phyloP scores from a whole-genome alignment of 2,329 filamentous ascomycete species.

The Colletotrichum horii region DNA sequence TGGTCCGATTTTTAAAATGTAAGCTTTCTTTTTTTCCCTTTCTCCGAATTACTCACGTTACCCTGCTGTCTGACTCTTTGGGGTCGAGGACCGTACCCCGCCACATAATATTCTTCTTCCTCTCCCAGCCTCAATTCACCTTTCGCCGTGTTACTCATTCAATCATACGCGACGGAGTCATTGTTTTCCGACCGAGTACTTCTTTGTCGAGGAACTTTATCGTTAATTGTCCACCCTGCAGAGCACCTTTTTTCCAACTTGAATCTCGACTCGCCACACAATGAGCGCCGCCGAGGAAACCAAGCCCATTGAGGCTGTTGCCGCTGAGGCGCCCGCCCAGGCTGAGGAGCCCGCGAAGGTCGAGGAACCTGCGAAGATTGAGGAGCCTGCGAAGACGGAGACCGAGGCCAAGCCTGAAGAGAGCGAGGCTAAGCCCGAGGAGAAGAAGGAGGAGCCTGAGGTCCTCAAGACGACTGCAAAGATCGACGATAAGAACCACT shows the following conservation, averaged over 20 bases:
- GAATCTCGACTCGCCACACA: constrained; percentile 16
- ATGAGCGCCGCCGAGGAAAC: constrained; percentile 46
- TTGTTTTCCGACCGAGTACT: background rate
- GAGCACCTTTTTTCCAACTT: background rate
- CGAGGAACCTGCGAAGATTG: constrained; percentile 27
- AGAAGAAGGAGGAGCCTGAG: constrained; percentile 23
- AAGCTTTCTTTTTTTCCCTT: background rate
- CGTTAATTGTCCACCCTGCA: background rate
- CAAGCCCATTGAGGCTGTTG: constrained; percentile 43
- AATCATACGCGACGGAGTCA: background rate
- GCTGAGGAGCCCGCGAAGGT: constrained; percentile 28
- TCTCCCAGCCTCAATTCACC: background rate
- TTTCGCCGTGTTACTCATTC: background rate
- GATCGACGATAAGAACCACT: constrained; percentile 41
- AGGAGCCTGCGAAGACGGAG: constrained; percentile 29
- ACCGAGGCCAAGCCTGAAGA: constrained; percentile 27
- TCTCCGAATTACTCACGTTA: constrained; percentile 13
- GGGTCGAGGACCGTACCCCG: constrained; percentile 10
- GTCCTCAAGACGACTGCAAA: constrained; percentile 52
- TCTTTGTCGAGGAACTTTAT: background rate
- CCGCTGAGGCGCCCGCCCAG: constrained; percentile 25
- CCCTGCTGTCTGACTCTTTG: background rate
- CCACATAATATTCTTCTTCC: constrained; percentile 1
- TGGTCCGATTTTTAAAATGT: background rate
- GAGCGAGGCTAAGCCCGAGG: constrained; percentile 23